Percentiles rank a stretch among this genome's conserved stretches.
phyloP scores from a whole-genome alignment of 31 red algal genomes.

The Porphyra umbilicalis region DNA sequence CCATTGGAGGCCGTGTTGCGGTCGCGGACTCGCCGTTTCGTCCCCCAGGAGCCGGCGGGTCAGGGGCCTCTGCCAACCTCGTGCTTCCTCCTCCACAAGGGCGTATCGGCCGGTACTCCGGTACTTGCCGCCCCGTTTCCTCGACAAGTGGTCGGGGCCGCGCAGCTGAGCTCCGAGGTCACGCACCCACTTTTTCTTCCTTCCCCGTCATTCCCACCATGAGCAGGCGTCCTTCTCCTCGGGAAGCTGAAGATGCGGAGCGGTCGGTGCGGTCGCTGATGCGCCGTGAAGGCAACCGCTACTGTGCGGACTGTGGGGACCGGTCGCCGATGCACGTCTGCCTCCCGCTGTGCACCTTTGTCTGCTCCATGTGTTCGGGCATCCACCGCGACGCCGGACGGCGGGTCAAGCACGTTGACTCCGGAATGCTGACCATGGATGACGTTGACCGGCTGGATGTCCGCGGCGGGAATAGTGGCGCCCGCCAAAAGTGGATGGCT shows the following conservation, averaged over 20 bases:
- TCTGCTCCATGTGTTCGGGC: slow-evolving; percentile 50
- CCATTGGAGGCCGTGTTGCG: not conserved
- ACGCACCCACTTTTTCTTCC: not conserved
- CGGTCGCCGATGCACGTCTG: slow-evolving; percentile 36
- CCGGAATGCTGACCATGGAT: slow-evolving; percentile 58
- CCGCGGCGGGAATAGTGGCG: slow-evolving; percentile 45
- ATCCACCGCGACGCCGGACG: slow-evolving; percentile 70
- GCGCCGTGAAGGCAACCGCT: slow-evolving; percentile 41
- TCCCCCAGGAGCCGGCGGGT: not conserved
- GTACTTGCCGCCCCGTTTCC: not conserved
- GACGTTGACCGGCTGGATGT: slow-evolving; percentile 65
- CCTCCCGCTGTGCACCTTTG: slow-evolving; percentile 65
- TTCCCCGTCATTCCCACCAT: slow-evolving; percentile 2
- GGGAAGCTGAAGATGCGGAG: slow-evolving; percentile 72
- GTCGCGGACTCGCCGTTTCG: not conserved
- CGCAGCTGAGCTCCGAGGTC: not conserved
- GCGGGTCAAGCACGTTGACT: slow-evolving; percentile 53
- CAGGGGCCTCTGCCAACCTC: not conserved
- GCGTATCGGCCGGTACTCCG: too few species aligned
- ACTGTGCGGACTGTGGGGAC: slow-evolving; percentile 77
- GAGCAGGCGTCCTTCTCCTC: slow-evolving; percentile 42
- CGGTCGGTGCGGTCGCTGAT: slow-evolving; percentile 16
- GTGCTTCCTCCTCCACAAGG: not conserved
- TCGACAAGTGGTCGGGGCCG: not conserved
- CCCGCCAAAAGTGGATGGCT: slow-evolving; percentile 66